These are phyloP conservation scores for Oryza rufipogon DNA, from an alignment of 176 grass and related monocot species.

Conservation along the genomic window DNA sequence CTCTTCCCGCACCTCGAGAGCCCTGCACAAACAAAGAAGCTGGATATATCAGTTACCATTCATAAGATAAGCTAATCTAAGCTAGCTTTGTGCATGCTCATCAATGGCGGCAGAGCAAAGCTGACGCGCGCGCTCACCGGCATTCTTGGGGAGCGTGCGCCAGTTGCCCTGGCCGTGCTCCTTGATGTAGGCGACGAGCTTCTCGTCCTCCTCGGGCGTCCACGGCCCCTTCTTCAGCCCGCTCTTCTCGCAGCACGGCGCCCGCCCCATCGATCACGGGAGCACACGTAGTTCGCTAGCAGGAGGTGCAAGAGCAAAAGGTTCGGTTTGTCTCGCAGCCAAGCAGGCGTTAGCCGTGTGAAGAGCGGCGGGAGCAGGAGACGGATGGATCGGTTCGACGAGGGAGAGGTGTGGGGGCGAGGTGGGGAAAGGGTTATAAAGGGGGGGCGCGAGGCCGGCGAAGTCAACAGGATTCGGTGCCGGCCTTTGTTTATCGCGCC, in stretches of 20 bases:
- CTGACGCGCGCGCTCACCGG: slow-evolving; percentile 50
- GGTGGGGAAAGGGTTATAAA: slow-evolving; percentile 60
- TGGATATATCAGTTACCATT: not conserved
- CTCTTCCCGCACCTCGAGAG: slow-evolving; percentile 96
- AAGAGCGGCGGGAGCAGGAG: not conserved
- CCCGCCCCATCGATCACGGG: slow-evolving; percentile 62
- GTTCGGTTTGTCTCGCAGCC: slow-evolving; percentile 37
- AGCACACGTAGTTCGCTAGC: not conserved
- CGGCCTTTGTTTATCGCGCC: slow-evolving; percentile 66
- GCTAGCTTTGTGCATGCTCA: not conserved
- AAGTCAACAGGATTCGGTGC: slow-evolving; percentile 96
- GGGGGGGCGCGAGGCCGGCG: slow-evolving; percentile 3
- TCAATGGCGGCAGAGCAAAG: not conserved
- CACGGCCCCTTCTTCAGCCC: slow-evolving; percentile 94
- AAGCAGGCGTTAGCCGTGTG: not conserved
- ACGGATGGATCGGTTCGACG: slow-evolving; percentile 12
- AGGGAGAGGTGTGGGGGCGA: slow-evolving; percentile 25
- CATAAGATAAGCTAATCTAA: too few species aligned
- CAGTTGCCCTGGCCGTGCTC: slow-evolving; percentile 88
- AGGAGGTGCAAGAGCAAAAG: slow-evolving; percentile 14
- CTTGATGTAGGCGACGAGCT: slow-evolving; percentile 92
- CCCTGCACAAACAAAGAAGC: slow-evolving; percentile 31
- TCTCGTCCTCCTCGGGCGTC: slow-evolving; percentile 90
- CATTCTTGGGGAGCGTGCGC: slow-evolving; percentile 92
- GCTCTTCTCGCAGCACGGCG: slow-evolving; percentile 89